Conservation (phyloP, 768 basidiomycete species). For the Rhodosporidiobolus odoratus region DNA sequence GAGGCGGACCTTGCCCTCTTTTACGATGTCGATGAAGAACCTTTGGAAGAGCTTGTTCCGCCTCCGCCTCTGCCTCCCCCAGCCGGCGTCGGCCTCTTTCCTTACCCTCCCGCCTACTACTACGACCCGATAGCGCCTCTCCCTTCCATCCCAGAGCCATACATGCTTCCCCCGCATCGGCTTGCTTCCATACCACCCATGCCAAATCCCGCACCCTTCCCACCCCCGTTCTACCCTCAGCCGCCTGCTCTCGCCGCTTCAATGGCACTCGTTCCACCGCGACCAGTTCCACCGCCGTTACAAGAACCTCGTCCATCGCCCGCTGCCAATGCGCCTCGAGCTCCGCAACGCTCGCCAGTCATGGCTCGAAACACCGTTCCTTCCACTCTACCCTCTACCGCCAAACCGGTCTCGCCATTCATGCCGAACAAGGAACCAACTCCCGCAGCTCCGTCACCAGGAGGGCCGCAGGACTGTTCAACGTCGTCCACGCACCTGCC, state of each 20-base stretch:
- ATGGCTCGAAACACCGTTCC: background rate
- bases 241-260: background rate
- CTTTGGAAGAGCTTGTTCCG: background rate
- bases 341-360: background rate
- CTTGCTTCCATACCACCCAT: background rate
- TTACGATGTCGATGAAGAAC: conserved; percentile 17
- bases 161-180: background rate
- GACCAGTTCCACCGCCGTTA: background rate
- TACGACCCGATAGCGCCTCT: background rate
- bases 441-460: no score
- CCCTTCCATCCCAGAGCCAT: background rate
- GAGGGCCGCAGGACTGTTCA: no score
- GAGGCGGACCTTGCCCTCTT: conserved; percentile 26
- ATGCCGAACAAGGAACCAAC: no score
- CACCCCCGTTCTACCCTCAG: background rate
- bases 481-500: no score
- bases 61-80: background rate
- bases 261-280: background rate
- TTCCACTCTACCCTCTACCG: no score
- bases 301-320: background rate
- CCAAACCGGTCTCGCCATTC: no score
- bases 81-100: background rate
- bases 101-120: background rate
- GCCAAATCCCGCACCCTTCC: background rate
- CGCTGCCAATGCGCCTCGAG: background rate